Conservation (phyloP, 2,329 filamentous ascomycete species). For the Gliomastix tumulicola region DNA sequence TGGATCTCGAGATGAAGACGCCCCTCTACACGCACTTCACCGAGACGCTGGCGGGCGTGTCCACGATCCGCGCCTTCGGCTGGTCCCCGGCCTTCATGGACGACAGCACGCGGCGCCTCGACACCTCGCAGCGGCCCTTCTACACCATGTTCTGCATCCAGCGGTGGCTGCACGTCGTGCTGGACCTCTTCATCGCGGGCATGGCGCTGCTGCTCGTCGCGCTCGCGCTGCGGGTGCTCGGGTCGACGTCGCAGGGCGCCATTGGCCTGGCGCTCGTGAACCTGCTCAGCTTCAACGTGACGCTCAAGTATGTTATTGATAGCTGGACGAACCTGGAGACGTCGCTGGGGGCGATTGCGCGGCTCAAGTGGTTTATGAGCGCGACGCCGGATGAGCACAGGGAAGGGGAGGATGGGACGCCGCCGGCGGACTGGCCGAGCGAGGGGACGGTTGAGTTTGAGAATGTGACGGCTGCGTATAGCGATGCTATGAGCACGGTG, state of each 20-base stretch:
- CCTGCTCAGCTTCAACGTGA: slow-evolving; percentile 14
- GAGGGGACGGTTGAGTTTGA: slow-evolving; percentile 15
- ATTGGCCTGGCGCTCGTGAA: slow-evolving; percentile 18
- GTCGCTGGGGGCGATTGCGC: slow-evolving; percentile 14
- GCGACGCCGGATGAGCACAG: slow-evolving; percentile 11
- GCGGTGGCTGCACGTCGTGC: slow-evolving; percentile 38
- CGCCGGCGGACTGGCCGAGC: slow-evolving; percentile 14
- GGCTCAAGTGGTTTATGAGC: slow-evolving; percentile 14
- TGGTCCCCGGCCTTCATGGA: slow-evolving; percentile 30
- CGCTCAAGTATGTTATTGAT: slow-evolving; percentile 14
- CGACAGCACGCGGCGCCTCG: slow-evolving; percentile 24
- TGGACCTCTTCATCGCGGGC: slow-evolving; percentile 39
- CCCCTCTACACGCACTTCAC: slow-evolving; percentile 43
- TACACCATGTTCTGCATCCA: slow-evolving; percentile 42
- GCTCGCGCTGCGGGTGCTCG: slow-evolving; percentile 26
- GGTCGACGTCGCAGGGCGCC: slow-evolving; percentile 15
- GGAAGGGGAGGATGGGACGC: slow-evolving; percentile 6
- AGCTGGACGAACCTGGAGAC: slow-evolving; percentile 23
- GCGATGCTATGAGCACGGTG: slow-evolving; percentile 5
- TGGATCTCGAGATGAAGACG: slow-evolving; percentile 42
- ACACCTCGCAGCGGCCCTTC: slow-evolving; percentile 38
- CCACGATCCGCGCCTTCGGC: slow-evolving; percentile 41
- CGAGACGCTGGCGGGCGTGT: slow-evolving; percentile 37
- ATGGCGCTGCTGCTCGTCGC: slow-evolving; percentile 37
- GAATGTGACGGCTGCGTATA: slow-evolving; percentile 18